Conservation (phyloP, 2,329 filamentous ascomycete species). For the Fusarium setosum region DNA sequence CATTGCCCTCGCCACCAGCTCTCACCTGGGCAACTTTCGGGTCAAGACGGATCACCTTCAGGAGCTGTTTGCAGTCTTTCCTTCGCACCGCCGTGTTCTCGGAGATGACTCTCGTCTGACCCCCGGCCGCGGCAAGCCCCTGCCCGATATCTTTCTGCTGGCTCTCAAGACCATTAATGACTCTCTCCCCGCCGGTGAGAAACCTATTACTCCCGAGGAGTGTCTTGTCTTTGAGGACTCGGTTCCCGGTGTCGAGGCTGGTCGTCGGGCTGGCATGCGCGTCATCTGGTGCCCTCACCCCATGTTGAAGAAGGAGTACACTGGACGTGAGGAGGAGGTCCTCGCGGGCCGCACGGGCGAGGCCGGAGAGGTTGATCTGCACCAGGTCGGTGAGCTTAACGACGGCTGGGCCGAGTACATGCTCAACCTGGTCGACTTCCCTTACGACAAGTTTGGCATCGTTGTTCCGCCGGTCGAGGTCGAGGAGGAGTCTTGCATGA, state of each 20-base stretch:
- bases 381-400: constrained; percentile 66
- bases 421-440: constrained; percentile 63
- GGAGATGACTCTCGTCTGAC: constrained; percentile 87
- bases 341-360: constrained; percentile 84
- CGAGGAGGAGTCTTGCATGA: constrained; percentile 57
- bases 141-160: constrained; percentile 93
- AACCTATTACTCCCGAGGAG: constrained; percentile 80
- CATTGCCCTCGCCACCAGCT: constrained; percentile 88
- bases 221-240: constrained; percentile 97
- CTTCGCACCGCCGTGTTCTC: constrained; percentile 76
- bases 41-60: constrained; percentile 77
- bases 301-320: constrained; percentile 79
- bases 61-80: constrained; percentile 74
- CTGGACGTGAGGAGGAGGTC: constrained; percentile 81
- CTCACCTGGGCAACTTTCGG: constrained; percentile 76
- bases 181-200: constrained; percentile 70
- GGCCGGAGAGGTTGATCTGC: constrained; percentile 65
- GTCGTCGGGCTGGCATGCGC: constrained; percentile 91
- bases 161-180: constrained; percentile 88
- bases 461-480: constrained; percentile 56
- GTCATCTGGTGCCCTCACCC: constrained; percentile 93
- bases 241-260: constrained; percentile 91
- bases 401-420: constrained; percentile 73
- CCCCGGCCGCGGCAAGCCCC: constrained; percentile 87
- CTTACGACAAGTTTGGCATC: constrained; percentile 70